Evolutionary conservation across 176 grass and related monocot genomes (phyloP).

Genomic region (Oryza punctata): DNA sequence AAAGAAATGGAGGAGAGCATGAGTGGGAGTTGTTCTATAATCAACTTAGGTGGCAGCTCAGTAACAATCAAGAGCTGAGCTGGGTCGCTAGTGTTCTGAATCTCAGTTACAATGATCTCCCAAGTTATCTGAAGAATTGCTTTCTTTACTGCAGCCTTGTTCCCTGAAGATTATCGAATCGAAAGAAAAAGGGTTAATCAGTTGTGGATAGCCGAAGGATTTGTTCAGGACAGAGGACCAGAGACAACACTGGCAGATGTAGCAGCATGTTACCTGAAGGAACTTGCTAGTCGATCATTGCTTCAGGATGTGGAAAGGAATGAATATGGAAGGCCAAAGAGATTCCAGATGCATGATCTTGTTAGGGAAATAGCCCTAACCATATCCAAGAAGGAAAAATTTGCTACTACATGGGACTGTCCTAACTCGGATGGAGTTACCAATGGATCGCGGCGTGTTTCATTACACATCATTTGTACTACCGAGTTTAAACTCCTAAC

Average conservation of each 20-base stretch:
- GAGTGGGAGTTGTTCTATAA: constrained; percentile 42
- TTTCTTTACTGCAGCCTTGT: constrained; percentile 50
- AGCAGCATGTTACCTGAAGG: constrained; percentile 41
- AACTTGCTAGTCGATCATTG: constrained; percentile 39
- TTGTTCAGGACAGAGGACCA: constrained; percentile 37
- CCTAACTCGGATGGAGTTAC: neutral
- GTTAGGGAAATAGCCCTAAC: constrained; percentile 43
- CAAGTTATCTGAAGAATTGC: constrained; percentile 51
- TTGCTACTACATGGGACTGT: constrained; percentile 23
- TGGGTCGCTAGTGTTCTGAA: constrained; percentile 40
- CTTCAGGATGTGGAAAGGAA: constrained; percentile 39
- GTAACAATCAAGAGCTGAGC: constrained; percentile 41
- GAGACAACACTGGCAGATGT: constrained; percentile 30
- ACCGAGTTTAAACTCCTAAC: too few species aligned
- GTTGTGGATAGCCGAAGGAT: constrained; percentile 52
- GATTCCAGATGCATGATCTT: constrained; percentile 53
- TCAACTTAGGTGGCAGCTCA: constrained; percentile 51
- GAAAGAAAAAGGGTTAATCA: constrained; percentile 39
- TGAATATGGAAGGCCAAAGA: constrained; percentile 36
- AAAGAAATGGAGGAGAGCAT: constrained; percentile 27
- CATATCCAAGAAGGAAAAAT: constrained; percentile 40
- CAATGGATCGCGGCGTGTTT: constrained; percentile 20
- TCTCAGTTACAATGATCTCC: constrained; percentile 48
- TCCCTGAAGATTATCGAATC: constrained; percentile 49
- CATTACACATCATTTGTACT: too few species aligned